phyloP scores from a whole-genome alignment of 495 filamentous ascomycete species.

The Letharia columbiana region DNA sequence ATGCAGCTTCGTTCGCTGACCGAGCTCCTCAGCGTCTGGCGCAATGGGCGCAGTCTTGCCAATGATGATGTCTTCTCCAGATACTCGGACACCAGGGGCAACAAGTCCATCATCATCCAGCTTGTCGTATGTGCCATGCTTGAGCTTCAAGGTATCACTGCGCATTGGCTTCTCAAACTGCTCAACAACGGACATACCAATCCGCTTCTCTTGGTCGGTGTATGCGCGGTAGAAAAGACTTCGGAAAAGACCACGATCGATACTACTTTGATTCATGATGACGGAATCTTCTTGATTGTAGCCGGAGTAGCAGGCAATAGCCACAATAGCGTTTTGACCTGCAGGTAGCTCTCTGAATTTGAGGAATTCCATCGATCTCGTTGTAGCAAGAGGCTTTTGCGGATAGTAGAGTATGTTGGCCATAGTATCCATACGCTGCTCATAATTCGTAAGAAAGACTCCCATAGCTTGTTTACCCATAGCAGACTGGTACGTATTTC shows the following conservation, averaged over 20 bases:
- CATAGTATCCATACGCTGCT: slow-evolving; percentile 98
- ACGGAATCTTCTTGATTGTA: slow-evolving; percentile 99
- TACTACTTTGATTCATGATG: slow-evolving; percentile 99
- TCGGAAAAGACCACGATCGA: slow-evolving; percentile 93
- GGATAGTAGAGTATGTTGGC: slow-evolving; percentile 98
- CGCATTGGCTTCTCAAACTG: slow-evolving; percentile 89
- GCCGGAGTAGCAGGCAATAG: slow-evolving; percentile 94
- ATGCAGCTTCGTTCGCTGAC: slow-evolving; percentile 80
- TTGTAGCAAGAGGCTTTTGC: slow-evolving; percentile 93
- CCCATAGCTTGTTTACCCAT: slow-evolving; percentile 99
- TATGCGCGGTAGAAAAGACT: slow-evolving; percentile 97
- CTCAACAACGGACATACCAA: slow-evolving; percentile 83
- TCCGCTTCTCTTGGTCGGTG: slow-evolving; percentile 87
- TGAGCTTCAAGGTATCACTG: slow-evolving; percentile 77
- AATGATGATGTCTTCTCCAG: slow-evolving; percentile 97
- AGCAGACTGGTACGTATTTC: slow-evolving; percentile 98
- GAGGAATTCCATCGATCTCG: slow-evolving; percentile 95
- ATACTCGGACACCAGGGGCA: slow-evolving; percentile 84
- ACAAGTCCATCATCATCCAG: slow-evolving; percentile 92
- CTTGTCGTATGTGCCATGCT: slow-evolving; percentile 97
- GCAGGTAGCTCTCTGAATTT: slow-evolving; percentile 96
- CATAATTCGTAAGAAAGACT: slow-evolving; percentile 93
- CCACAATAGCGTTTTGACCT: slow-evolving; percentile 97
- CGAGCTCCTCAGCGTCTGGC: slow-evolving; percentile 86
- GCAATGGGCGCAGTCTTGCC: slow-evolving; percentile 94